Conservation (phyloP, 345 rosid genomes). For the Populus alba region DNA sequence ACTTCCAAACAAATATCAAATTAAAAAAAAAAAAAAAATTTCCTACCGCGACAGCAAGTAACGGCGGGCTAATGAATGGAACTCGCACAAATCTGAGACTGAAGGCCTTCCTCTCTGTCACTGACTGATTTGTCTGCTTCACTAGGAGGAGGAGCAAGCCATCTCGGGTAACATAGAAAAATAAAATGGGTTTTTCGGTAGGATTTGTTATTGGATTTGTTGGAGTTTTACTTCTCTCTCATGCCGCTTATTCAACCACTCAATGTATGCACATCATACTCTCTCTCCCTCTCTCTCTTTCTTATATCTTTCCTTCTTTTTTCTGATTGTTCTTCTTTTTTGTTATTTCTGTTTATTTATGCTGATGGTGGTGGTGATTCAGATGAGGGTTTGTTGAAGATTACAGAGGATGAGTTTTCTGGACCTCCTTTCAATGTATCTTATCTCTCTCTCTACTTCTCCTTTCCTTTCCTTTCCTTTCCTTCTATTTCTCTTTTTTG, state of each 20-base stretch:
- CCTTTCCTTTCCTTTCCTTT: conserved; percentile 6
- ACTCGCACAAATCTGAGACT: neutral
- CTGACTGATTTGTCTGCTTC: too few relatives aligned
- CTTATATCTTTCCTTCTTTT: neutral
- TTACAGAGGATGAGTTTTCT: conserved; percentile 84
- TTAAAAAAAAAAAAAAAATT: too few relatives aligned
- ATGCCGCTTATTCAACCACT: conserved; percentile 87
- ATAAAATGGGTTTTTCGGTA: conserved; percentile 38
- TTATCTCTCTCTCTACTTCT: neutral
- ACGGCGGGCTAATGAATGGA: neutral
- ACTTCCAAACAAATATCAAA: too few relatives aligned
- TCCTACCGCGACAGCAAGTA: too few relatives aligned
- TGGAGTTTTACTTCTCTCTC: conserved; percentile 67
- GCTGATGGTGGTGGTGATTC: conserved; percentile 14
- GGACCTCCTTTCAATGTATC: conserved; percentile 68
- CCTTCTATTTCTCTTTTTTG: neutral
- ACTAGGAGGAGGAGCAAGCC: too few relatives aligned
- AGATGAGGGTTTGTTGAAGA: conserved; percentile 92
- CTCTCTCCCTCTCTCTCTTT: neutral
- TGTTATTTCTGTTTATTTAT: neutral
- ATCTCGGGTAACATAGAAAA: too few relatives aligned
- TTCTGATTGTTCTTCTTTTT: neutral
- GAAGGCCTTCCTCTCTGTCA: neutral
- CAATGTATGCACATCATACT: conserved; percentile 47
- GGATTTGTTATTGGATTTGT: conserved; percentile 63